Evolutionary conservation across 768 basidiomycete species (phyloP).

Genomic region (Rickenella mellea): DNA sequence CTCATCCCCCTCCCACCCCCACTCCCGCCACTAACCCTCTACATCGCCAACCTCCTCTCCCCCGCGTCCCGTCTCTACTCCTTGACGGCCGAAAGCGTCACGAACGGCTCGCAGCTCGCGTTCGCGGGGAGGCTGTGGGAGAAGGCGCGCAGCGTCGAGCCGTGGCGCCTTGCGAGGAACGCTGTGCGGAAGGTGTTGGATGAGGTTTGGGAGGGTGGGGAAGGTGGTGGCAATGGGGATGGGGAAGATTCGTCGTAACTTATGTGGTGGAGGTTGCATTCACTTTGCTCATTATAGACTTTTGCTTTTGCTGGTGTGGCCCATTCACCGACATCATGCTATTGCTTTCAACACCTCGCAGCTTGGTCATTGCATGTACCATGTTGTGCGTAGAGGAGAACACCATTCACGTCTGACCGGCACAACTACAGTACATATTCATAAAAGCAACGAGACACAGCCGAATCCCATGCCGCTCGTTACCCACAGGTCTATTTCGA

Average conservation of each 20-base stretch:
- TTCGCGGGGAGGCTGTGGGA: slow-evolving; percentile 53
- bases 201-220: not conserved
- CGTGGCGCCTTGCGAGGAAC: slow-evolving; percentile 34
- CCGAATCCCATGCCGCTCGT: no score
- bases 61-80: slow-evolving; percentile 45
- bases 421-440: no score
- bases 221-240: not conserved
- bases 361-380: no score
- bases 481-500: no score
- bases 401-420: no score
- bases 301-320: no score
- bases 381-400: no score
- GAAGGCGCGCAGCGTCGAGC: slow-evolving; percentile 55
- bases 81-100: slow-evolving; percentile 43
- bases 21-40: slow-evolving; percentile 40
- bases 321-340: no score
- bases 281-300: no score
- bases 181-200: slow-evolving; percentile 4
- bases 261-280: no score
- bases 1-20: slow-evolving; percentile 52
- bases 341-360: no score
- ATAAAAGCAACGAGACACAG: no score
- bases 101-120: slow-evolving; percentile 47
- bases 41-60: slow-evolving; percentile 43
- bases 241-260: slow-evolving; percentile 1